Evolutionary conservation across 169 alveolate species (phyloP).

Genomic region (Plasmodium billcollinsi): DNA sequence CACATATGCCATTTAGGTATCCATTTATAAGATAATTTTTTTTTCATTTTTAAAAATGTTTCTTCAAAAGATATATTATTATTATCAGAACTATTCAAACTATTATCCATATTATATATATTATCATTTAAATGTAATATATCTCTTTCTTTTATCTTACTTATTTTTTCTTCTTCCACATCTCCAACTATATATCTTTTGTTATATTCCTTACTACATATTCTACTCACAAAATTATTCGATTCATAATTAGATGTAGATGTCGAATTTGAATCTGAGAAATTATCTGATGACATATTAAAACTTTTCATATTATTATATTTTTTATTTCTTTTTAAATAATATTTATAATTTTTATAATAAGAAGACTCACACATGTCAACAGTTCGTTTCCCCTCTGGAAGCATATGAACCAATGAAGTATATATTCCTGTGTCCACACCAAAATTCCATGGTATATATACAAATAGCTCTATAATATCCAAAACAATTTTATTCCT

Average conservation of each 20-base stretch:
- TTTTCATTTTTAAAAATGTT: constrained; percentile 4
- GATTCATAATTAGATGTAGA: neutral
- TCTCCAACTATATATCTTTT: neutral
- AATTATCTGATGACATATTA: constrained; percentile 10
- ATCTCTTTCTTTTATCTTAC: neutral
- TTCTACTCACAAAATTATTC: neutral
- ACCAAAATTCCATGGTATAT: constrained; percentile 62
- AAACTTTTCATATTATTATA: neutral
- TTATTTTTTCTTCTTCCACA: neutral
- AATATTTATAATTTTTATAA: constrained; percentile 35
- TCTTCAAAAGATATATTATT: constrained; percentile 21
- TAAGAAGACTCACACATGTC: constrained; percentile 65
- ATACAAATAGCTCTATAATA: constrained; percentile 53
- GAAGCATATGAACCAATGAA: neutral
- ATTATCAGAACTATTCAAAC: neutral
- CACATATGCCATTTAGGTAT: constrained; percentile 77
- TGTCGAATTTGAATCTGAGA: constrained; percentile 16
- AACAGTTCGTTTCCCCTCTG: neutral
- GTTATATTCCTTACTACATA: neutral
- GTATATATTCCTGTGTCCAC: constrained; percentile 38
- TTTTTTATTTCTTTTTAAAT: constrained; percentile 14
- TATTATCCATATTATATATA: neutral
- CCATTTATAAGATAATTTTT: constrained; percentile 61
- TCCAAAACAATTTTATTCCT: constrained; percentile 64
- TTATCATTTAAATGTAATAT: neutral